phyloP scores from a whole-genome alignment of 148 eudicot genomes.

The Gaultheria prostrata region DNA sequence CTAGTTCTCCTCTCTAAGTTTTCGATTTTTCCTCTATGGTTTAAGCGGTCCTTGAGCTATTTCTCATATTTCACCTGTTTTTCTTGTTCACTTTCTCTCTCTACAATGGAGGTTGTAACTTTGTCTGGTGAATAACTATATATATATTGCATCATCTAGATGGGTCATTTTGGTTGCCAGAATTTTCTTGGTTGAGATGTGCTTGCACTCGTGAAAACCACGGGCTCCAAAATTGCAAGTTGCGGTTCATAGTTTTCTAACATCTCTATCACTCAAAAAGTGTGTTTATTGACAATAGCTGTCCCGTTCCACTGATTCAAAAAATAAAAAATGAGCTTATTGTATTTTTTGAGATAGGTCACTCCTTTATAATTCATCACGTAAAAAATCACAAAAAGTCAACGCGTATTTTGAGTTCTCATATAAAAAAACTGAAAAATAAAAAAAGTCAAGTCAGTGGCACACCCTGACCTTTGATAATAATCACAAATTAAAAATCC shows the following conservation, averaged over 20 bases:
- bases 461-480: background rate
- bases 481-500: background rate
- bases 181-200: conserved; percentile 14
- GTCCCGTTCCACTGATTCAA: too few relatives aligned
- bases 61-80: background rate
- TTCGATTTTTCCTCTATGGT: too few relatives aligned
- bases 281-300: background rate
- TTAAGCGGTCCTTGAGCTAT: conserved; percentile 10
- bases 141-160: conserved; percentile 7
- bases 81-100: background rate
- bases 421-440: too few relatives aligned
- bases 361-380: too few relatives aligned
- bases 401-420: too few relatives aligned
- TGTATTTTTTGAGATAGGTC: too few relatives aligned
- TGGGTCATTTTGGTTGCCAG: background rate
- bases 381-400: too few relatives aligned
- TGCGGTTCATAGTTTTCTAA: conserved; percentile 6
- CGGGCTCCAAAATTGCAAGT: background rate
- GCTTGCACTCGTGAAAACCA: conserved; percentile 7
- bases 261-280: background rate
- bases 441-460: too few relatives aligned
- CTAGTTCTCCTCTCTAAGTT: background rate
- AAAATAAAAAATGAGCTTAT: too few relatives aligned
- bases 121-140: too few relatives aligned
- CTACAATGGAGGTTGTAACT: background rate